A percentile compares a stretch with the other conserved stretches of the same genome.
These are phyloP conservation scores for Pestalotiopsis sp. DNA, from an alignment of 2,329 filamentous ascomycete species.

Conservation along the genomic window DNA sequence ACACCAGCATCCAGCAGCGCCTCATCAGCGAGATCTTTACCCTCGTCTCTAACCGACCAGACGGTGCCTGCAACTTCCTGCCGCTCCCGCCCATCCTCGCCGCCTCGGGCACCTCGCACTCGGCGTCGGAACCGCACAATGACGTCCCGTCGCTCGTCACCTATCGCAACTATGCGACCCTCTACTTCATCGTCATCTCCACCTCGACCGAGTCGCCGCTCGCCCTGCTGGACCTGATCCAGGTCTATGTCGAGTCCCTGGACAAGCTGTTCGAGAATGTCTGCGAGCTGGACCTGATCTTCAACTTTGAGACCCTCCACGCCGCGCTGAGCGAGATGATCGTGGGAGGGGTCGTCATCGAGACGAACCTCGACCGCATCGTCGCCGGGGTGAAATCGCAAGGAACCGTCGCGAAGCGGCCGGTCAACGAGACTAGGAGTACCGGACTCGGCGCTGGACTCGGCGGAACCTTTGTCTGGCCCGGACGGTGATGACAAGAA, in stretches of 20 bases:
- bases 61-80: constrained; percentile 96
- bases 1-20: constrained; percentile 95
- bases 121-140: constrained; percentile 70
- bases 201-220: constrained; percentile 96
- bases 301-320: constrained; percentile 98
- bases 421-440: constrained; percentile 69
- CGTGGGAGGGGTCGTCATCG: constrained; percentile 90
- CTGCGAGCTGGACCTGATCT: constrained; percentile 96
- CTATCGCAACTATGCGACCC: constrained; percentile 96
- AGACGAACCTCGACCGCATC: constrained; percentile 87
- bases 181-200: constrained; percentile 98
- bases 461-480: constrained; percentile 61
- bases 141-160: constrained; percentile 95
- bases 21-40: constrained; percentile 97
- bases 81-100: constrained; percentile 72
- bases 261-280: constrained; percentile 98
- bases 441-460: constrained; percentile 51
- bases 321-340: constrained; percentile 92
- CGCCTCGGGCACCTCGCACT: constrained; percentile 64
- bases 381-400: constrained; percentile 81
- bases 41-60: constrained; percentile 86
- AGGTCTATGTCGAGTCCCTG: constrained; percentile 95
- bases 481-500: constrained; percentile 24
- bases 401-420: constrained; percentile 76
- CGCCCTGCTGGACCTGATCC: constrained; percentile 92